Evolutionary conservation across 495 filamentous ascomycete species (phyloP).

Genomic region (Hyaloscypha hepaticicola): DNA sequence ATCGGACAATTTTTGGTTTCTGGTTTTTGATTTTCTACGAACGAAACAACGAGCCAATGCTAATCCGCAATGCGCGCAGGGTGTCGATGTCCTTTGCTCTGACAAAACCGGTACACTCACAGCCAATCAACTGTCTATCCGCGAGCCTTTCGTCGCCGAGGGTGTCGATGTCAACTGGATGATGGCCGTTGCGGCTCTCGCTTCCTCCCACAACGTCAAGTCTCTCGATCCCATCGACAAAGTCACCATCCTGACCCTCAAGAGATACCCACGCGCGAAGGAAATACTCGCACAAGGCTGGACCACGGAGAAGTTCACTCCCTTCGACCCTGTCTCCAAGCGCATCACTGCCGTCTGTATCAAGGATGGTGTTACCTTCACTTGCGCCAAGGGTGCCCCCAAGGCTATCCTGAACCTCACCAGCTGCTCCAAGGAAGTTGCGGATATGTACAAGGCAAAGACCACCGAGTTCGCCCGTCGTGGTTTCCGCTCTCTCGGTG

Average conservation of each 20-base stretch:
- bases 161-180: slow-evolving; percentile 78
- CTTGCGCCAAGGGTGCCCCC: slow-evolving; percentile 71
- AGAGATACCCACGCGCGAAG: slow-evolving; percentile 64
- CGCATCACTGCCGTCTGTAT: slow-evolving; percentile 68
- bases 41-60: not conserved
- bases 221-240: slow-evolving; percentile 77
- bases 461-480: slow-evolving; percentile 71
- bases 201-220: slow-evolving; percentile 76
- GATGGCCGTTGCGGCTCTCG: slow-evolving; percentile 74
- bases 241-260: slow-evolving; percentile 70
- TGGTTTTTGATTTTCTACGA: not conserved
- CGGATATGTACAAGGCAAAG: slow-evolving; percentile 66
- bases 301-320: slow-evolving; percentile 73
- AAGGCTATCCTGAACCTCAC: slow-evolving; percentile 69
- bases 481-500: slow-evolving; percentile 81
- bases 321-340: slow-evolving; percentile 78
- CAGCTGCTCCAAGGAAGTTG: slow-evolving; percentile 62
- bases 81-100: slow-evolving; percentile 74
- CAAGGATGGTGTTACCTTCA: slow-evolving; percentile 65
- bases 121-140: slow-evolving; percentile 72
- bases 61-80: slow-evolving; percentile 30
- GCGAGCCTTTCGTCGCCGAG: slow-evolving; percentile 72
- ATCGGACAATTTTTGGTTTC: too few species aligned
- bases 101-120: slow-evolving; percentile 71
- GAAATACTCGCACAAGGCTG: slow-evolving; percentile 63